These are phyloP conservation scores for Solanum commersonii DNA, from an alignment of 257 asterid genomes.

Conservation along the genomic window DNA sequence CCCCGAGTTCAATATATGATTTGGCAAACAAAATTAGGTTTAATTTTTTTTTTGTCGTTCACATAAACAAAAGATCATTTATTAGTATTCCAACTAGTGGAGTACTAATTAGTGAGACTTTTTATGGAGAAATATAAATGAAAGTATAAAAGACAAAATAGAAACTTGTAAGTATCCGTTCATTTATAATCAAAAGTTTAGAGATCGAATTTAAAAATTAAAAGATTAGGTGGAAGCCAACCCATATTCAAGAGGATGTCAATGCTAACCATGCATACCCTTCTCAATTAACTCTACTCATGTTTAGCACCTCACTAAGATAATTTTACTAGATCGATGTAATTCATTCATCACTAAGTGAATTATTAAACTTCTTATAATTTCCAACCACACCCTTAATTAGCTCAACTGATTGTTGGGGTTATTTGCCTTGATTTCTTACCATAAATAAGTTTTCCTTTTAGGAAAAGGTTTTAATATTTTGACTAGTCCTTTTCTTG, in stretches of 20 bases:
- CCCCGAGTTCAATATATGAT: neutral
- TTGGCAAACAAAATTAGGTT: neutral
- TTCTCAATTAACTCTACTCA: neutral
- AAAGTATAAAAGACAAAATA: neutral
- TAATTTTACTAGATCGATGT: no score
- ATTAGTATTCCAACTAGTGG: neutral
- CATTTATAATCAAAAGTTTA: fast-evolving
- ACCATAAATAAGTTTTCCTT: no score
- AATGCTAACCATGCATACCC: neutral
- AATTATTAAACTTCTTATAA: no score
- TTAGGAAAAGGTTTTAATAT: no score
- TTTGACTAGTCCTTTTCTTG: no score
- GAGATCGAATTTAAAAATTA: neutral
- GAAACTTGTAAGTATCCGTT: fast-evolving
- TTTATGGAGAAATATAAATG: neutral
- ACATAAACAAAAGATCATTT: neutral
- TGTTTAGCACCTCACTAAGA: neutral
- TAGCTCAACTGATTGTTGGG: neutral
- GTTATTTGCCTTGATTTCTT: no score
- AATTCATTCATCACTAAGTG: neutral
- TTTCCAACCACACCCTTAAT: neutral
- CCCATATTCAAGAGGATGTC: neutral
- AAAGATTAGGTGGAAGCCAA: neutral
- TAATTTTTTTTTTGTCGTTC: neutral
- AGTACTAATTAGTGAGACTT: neutral